phyloP scores from a whole-genome alignment of 2,329 filamentous ascomycete species.

The Trichoderma brevicompactum region DNA sequence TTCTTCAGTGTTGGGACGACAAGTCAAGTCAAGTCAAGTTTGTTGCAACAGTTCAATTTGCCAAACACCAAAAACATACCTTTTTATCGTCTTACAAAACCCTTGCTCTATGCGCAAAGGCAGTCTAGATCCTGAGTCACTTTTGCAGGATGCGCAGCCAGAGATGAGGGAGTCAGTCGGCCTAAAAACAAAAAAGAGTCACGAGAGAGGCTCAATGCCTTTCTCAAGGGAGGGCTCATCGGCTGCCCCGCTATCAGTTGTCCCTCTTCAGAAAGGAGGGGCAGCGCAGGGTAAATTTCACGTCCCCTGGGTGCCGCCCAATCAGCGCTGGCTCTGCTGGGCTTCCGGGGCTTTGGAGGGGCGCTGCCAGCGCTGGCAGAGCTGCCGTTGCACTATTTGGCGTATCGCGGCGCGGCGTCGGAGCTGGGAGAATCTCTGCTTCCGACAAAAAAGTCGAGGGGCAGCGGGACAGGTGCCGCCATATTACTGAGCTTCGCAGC shows the following conservation, averaged over 20 bases:
- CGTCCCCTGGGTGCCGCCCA: slow-evolving; percentile 30
- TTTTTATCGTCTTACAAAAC: neutral
- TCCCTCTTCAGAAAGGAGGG: slow-evolving; percentile 31
- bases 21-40: too few relatives aligned
- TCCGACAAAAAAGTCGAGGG: slow-evolving; percentile 40
- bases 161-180: slow-evolving; percentile 13
- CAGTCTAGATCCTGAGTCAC: slow-evolving; percentile 4
- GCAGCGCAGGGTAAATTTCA: slow-evolving; percentile 31
- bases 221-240: neutral
- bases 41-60: neutral
- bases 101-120: neutral
- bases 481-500: slow-evolving; percentile 31
- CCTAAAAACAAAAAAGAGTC: slow-evolving; percentile 12
- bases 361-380: slow-evolving; percentile 9
- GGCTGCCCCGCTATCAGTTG: slow-evolving; percentile 32
- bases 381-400: neutral
- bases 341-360: slow-evolving; percentile 4
- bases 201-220: slow-evolving; percentile 23
- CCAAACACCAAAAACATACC: neutral
- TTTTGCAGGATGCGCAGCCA: slow-evolving; percentile 10
- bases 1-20: too few relatives aligned
- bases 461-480: slow-evolving; percentile 32
- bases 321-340: slow-evolving; percentile 29
- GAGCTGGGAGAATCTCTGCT: slow-evolving; percentile 38
- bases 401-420: slow-evolving; percentile 25